Base-by-base conservation (phyloP, 1,284 basidiomycete species). In the Anthracocystis panici-leucophaei region DNA sequence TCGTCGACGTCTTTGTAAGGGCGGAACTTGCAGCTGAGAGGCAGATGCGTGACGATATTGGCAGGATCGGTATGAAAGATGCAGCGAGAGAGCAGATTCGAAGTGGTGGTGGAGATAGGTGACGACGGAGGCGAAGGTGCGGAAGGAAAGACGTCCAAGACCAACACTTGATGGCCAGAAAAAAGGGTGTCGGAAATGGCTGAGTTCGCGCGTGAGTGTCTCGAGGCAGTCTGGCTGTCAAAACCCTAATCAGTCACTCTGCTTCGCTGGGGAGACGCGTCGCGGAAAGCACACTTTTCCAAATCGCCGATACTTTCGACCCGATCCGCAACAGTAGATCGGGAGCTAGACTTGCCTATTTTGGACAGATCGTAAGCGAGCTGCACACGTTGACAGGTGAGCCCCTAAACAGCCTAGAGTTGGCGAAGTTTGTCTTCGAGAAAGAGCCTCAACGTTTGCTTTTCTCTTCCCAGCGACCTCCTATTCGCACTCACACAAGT, bases 341-440 rank as follows among this genome's bases (percentile, higher is more conserved):
- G 44, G 52, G 48, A 16, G 8, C 7, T 27, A 33, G n/a, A 62
- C 45, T 18, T 56, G 40, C 61, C 54, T 63, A 45, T 57, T 51
- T n/a, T 44, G 52, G 59, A 61, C 4, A 23, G 18, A 4, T 20
- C 9, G 14, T 57, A 63, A 63, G 55, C 56, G 57, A 65, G 58
- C 54, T 65, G 62, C 62, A 65, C 14, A 50, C 14, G 35, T 65
- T 51, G 68, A 65, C 57, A 44, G 27, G 14, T 44, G 54, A 65
- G 58, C 62, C 58, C 62, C 57, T 71, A 53, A 70, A 61, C 21
- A 41, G 12, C 20, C 40, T 61, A 40, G 54, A 57, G 53, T 56
- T 59, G 44, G 56, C 63, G 56, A 56, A 65, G 63, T 59, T 59
- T 56, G 49, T 56, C 49, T 41, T 49, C 12, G 42, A 41, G 46